Percentiles rank a stretch among this genome's conserved stretches.
phyloP scores from a whole-genome alignment of 2,329 filamentous ascomycete species.

The Pseudopithomyces maydicus region DNA sequence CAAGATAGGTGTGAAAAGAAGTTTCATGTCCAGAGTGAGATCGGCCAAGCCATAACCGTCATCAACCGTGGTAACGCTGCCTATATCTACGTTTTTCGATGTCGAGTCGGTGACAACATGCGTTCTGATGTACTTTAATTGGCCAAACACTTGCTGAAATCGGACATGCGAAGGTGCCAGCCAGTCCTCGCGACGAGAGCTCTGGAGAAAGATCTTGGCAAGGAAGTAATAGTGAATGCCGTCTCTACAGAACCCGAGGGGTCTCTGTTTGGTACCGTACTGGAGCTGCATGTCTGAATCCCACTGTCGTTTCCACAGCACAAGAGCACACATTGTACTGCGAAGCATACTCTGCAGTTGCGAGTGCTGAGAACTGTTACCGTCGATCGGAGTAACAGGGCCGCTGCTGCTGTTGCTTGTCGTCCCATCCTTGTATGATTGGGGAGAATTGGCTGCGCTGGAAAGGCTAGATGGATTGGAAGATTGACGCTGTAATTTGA shows the following conservation, averaged over 20 bases:
- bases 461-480: conserved; percentile 31
- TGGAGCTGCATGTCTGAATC: conserved; percentile 71
- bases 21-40: conserved; percentile 72
- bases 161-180: conserved; percentile 63
- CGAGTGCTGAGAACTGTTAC: conserved; percentile 52
- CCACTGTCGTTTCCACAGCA: conserved; percentile 76
- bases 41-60: conserved; percentile 67
- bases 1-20: conserved; percentile 67
- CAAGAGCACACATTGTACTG: conserved; percentile 59
- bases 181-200: conserved; percentile 59
- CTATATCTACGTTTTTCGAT: conserved; percentile 68
- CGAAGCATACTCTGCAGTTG: conserved; percentile 55
- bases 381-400: conserved; percentile 51
- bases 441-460: conserved; percentile 60
- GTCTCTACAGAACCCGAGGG: conserved; percentile 73
- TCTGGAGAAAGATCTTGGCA: conserved; percentile 68
- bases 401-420: conserved; percentile 38
- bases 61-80: conserved; percentile 71
- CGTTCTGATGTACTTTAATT: conserved; percentile 64
- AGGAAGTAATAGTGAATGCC: conserved; percentile 76
- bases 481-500: conserved; percentile 55
- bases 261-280: conserved; percentile 65
- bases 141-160: conserved; percentile 64
- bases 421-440: conserved; percentile 56
- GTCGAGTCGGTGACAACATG: conserved; percentile 69